Conservation (phyloP, 169 alveolate genomes). For the Cryptosporidium viatorum region DNA sequence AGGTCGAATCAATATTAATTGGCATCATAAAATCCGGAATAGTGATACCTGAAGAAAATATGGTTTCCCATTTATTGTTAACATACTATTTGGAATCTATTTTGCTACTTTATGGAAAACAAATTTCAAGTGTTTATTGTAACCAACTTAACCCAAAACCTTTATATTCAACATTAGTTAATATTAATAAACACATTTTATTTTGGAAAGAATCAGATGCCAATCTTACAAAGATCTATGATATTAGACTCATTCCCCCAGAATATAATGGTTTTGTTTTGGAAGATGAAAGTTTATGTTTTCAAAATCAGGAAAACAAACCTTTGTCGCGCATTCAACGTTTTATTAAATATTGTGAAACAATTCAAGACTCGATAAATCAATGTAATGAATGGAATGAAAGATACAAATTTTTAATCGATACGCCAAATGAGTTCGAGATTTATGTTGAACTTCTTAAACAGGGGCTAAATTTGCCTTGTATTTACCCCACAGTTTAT, state of each 20-base stretch:
- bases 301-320: slow-evolving; percentile 12
- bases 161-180: background rate
- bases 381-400: slow-evolving; percentile 62
- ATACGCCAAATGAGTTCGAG: slow-evolving; percentile 28
- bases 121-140: slow-evolving; percentile 20
- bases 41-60: slow-evolving; percentile 37
- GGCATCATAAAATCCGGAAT: slow-evolving; percentile 19
- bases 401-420: slow-evolving; percentile 33
- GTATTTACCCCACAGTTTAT: slow-evolving; percentile 60
- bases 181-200: slow-evolving; percentile 15
- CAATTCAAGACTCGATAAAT: slow-evolving; percentile 16
- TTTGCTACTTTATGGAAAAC: slow-evolving; percentile 18
- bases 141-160: slow-evolving; percentile 59
- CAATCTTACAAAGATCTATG: slow-evolving; percentile 7
- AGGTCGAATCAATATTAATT: slow-evolving; percentile 11
- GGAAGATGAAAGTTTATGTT: background rate
- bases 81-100: slow-evolving; percentile 50
- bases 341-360: slow-evolving; percentile 12
- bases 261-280: slow-evolving; percentile 17
- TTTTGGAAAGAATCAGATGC: slow-evolving; percentile 34
- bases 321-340: slow-evolving; percentile 4
- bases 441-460: slow-evolving; percentile 45
- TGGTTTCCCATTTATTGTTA: slow-evolving; percentile 18
- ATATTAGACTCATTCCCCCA: slow-evolving; percentile 21
- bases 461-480: slow-evolving; percentile 55